Percentiles rank a stretch among this genome's conserved stretches.
Evolutionary conservation across 352 stramenopile genomes (phyloP).

Genomic region (Thalassiosira mediterranea): DNA sequence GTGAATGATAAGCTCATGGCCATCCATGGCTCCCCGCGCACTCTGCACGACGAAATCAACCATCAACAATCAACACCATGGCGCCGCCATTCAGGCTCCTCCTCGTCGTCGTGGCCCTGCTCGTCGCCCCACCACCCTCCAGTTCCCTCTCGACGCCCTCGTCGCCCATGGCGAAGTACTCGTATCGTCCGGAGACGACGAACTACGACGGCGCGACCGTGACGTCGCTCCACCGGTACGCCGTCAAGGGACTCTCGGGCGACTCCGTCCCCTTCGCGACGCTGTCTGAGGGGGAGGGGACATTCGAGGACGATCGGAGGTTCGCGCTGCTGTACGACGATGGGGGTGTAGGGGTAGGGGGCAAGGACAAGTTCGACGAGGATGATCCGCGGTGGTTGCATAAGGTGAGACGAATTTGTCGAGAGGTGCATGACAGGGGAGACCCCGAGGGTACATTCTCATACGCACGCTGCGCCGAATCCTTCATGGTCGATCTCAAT

Average conservation of each 20-base stretch:
- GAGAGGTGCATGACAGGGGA: too few species aligned
- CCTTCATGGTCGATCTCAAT: too few species aligned
- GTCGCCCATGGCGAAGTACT: not conserved
- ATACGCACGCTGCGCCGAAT: too few species aligned
- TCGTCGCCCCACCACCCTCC: too few species aligned
- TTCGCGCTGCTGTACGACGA: conserved; percentile 55
- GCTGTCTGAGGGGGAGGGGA: conserved; percentile 37
- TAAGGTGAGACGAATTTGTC: conserved; percentile 43
- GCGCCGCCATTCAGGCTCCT: too few species aligned
- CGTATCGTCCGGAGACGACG: not conserved
- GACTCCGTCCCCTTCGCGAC: conserved; percentile 36
- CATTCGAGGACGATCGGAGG: conserved; percentile 66
- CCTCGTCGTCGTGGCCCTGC: too few species aligned
- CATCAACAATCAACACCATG: too few species aligned
- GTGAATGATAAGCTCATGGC: too few species aligned
- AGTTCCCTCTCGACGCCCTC: conserved; percentile 1
- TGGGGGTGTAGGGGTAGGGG: too few species aligned
- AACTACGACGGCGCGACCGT: conserved; percentile 24
- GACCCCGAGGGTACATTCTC: too few species aligned
- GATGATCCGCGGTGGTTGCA: conserved; percentile 55
- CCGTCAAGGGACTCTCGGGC: conserved; percentile 58
- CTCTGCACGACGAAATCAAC: too few species aligned
- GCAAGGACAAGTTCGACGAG: conserved; percentile 9
- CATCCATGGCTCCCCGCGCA: too few species aligned
- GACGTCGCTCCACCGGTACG: conserved; percentile 54